Base-by-base conservation (phyloP, 1,284 basidiomycete genomes). In the Ceratobasidium papillatum region DNA sequence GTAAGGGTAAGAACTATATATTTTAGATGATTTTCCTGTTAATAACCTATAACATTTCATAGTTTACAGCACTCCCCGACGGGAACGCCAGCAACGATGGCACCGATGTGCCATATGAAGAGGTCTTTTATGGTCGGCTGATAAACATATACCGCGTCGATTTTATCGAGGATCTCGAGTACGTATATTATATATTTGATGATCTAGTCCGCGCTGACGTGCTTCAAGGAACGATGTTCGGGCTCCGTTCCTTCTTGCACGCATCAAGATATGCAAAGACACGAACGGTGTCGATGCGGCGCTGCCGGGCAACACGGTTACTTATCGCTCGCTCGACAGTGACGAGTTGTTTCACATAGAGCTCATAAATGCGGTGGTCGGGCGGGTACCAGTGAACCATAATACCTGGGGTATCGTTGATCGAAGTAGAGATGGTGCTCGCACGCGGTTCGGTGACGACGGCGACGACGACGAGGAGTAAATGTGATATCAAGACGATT, bases 401-500 rank as follows among this genome's bases (percentile, higher is more conserved):
- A 68, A 68, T 17, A 59, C 38, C 17, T 71, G 68, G 68, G 68
- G 52, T 9, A 71, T 71, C 12, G 32, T 71, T 11, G 68, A 71
- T 47, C 38, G 41, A 0, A 59, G 68, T 14, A 25, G 52, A 38
- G 25, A 51, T 41, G 38, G 68, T 7, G 68, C 56, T 3, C 68
- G 66, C 47, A 43, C 52, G 3, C 51, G 58, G 22, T 69, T 69
- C 34, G n/a, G 25, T 19, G 64, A 66, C 32, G 49, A 38, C 19
- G 34, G 52, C 22, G 64, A 45, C 19, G 30, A 52, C 36, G 32
- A 61, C 19, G 64, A 38, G 32, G 27, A 51, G 17, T 25, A 22
- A 36, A n/a, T 19, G 17, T 30, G 17, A 17, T 34, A 34, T 36
- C 32, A 34, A 3, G 3, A 3, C 32, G 34, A 34, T n/a, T 38